phyloP scores from a whole-genome alignment of 2,329 filamentous ascomycete genomes.

The Colletotrichum eremochloae region DNA sequence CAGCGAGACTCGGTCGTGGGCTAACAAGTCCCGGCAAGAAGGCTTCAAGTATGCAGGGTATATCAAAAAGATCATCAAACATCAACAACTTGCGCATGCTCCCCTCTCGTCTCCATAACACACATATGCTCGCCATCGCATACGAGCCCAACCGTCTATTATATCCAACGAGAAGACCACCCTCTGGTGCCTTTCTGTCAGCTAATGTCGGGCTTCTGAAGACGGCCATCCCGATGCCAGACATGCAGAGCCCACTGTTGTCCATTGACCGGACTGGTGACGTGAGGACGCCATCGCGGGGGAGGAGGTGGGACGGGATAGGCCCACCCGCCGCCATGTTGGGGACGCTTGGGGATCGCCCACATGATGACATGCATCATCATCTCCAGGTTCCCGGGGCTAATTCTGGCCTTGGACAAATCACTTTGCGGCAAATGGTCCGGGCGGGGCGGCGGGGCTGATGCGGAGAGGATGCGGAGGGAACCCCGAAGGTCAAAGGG shows the following conservation, averaged over 20 bases:
- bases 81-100: not conserved
- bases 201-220: not conserved
- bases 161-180: not conserved
- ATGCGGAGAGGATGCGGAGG: not conserved
- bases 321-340: not conserved
- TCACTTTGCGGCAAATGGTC: not conserved
- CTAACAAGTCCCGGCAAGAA: not conserved
- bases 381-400: not conserved
- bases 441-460: not conserved
- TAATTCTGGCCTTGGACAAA: not conserved
- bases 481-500: not conserved
- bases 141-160: not conserved
- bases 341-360: not conserved
- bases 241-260: not conserved
- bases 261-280: not conserved
- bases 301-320: no score
- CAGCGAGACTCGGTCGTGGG: not conserved
- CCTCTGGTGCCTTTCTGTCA: not conserved
- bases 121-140: not conserved
- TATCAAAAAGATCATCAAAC: not conserved
- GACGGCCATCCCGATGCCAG: not conserved
- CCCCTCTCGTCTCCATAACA: not conserved
- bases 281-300: no score
- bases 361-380: conserved; percentile 16
- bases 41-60: not conserved